phyloP scores from a whole-genome alignment of 257 asterid genomes.

The Solanum virginianum region DNA sequence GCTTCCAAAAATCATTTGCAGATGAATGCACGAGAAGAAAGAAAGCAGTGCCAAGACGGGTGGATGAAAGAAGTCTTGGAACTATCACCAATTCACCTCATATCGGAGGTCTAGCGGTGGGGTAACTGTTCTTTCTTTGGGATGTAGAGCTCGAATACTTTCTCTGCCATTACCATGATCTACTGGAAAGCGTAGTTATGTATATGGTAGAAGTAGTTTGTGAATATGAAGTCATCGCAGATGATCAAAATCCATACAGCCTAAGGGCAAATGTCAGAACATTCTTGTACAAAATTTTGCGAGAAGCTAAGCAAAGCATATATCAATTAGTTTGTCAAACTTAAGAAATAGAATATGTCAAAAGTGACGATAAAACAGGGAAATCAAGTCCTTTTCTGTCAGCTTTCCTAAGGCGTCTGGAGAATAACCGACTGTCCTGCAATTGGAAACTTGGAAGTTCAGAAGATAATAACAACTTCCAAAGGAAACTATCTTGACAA shows the following conservation, averaged over 20 bases:
- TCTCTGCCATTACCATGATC: no score
- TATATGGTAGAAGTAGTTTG: neutral
- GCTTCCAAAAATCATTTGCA: neutral
- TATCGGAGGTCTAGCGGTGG: neutral
- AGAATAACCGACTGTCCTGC: constrained; percentile 82
- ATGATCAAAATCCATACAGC: neutral
- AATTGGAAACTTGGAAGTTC: neutral
- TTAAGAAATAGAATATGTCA: no score
- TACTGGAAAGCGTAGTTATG: neutral
- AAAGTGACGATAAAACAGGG: constrained; percentile 22
- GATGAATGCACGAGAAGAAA: constrained; percentile 25
- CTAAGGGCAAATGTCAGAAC: neutral
- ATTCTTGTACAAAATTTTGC: neutral
- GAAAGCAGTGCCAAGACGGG: neutral
- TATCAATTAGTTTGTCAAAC: neutral
- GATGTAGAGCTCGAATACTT: neutral
- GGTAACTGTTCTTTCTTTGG: no score
- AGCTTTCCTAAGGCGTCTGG: constrained; percentile 68
- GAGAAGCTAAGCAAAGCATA: neutral
- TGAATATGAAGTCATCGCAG: neutral
- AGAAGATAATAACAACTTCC: neutral
- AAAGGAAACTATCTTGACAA: neutral
- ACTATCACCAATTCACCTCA: no score
- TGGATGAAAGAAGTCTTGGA: neutral
- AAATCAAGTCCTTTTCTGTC: constrained; percentile 60